phyloP scores from a whole-genome alignment of 2,329 filamentous ascomycete genomes.

The Botrytis fragariae region DNA sequence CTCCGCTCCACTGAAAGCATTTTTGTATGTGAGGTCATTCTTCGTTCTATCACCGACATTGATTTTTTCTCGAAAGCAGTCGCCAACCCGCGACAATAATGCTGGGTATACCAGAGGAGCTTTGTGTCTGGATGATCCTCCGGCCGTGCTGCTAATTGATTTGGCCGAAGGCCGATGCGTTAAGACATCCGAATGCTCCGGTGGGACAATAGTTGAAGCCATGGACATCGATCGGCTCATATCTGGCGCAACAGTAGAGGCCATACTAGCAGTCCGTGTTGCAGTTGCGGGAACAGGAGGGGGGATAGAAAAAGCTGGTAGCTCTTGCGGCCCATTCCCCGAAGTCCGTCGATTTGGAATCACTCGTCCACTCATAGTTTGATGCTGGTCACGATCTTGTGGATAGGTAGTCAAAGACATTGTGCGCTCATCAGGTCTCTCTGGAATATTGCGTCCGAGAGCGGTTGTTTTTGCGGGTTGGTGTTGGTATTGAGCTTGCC shows the following conservation, averaged over 20 bases:
- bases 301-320: slow-evolving; percentile 32
- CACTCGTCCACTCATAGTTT: slow-evolving; percentile 89
- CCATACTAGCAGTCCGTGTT: slow-evolving; percentile 59
- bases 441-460: slow-evolving; percentile 86
- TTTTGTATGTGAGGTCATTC: slow-evolving; percentile 96
- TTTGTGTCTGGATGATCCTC: slow-evolving; percentile 40
- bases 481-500: slow-evolving; percentile 71
- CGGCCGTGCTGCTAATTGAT: slow-evolving; percentile 36
- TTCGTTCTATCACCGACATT: slow-evolving; percentile 85
- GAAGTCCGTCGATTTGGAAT: slow-evolving; percentile 70
- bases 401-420: slow-evolving; percentile 93
- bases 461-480: slow-evolving; percentile 76
- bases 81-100: slow-evolving; percentile 85
- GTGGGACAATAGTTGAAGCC: slow-evolving; percentile 75
- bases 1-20: slow-evolving; percentile 92
- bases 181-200: slow-evolving; percentile 51
- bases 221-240: slow-evolving; percentile 79
- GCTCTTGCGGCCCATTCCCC: slow-evolving; percentile 34
- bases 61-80: slow-evolving; percentile 88
- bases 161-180: slow-evolving; percentile 55
- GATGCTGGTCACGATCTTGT: slow-evolving; percentile 74
- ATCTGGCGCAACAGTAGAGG: slow-evolving; percentile 44
- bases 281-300: slow-evolving; percentile 47
- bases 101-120: slow-evolving; percentile 92
- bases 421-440: slow-evolving; percentile 85